phyloP scores from a whole-genome alignment of 306 rosid genomes.

The Carpinus viminea region DNA sequence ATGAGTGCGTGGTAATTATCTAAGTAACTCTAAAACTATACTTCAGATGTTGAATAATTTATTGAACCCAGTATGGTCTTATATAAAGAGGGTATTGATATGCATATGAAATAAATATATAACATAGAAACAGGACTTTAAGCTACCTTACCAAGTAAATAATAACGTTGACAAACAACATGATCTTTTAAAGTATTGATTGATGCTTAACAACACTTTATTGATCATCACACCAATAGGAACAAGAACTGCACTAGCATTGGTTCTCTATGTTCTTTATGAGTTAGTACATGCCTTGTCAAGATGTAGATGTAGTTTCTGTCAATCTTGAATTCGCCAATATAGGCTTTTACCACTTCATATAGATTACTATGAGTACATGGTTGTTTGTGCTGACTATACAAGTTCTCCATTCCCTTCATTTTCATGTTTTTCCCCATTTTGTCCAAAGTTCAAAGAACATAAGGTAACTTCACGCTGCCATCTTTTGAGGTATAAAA shows the following conservation, averaged over 20 bases:
- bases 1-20: background rate
- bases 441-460: no score
- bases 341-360: background rate
- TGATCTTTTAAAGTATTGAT: background rate
- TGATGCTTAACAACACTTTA: background rate
- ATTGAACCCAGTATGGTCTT: no score
- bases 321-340: background rate
- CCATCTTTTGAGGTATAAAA: no score
- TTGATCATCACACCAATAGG: background rate
- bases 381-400: no score
- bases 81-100: background rate
- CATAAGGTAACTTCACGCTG: no score
- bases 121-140: background rate
- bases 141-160: background rate
- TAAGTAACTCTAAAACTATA: background rate
- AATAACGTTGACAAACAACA: background rate
- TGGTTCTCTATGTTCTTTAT: background rate
- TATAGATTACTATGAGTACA: no score
- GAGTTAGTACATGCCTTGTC: background rate
- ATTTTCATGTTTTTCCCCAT: no score
- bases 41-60: background rate
- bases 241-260: background rate
- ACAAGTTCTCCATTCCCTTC: no score
- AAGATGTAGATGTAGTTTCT: background rate
- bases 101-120: no score